Evolutionary conservation across 2,329 filamentous ascomycete genomes (phyloP), one percentile per base, ranked within the genome.

Genomic region (Tolypocladium inflatum): DNA sequence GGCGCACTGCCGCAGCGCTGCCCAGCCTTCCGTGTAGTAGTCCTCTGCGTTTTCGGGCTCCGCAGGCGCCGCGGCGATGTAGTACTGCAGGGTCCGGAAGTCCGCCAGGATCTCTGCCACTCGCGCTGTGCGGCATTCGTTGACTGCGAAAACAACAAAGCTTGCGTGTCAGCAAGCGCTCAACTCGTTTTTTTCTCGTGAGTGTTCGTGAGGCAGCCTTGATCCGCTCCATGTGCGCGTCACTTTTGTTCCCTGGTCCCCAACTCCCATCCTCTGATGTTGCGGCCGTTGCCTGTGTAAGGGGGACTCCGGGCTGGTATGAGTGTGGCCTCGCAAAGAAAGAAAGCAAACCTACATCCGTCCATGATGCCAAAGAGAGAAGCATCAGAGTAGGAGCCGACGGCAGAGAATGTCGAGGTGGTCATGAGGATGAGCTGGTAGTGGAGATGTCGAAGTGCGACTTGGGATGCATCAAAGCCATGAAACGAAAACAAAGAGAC

Each of bases 11-110:
- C 84, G 79, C 55, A 87, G 72, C 19, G 78, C 78, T 5, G 80
- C 77, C 82, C 83, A 87, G 26, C 84, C 84, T 62, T 85, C 82
- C 15, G 83, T 84, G 70, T 83, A 81, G 66, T 85, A 84, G 66
- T 87, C 84, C 56, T 81, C 78, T 58, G 74, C 71, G 69, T 83
- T 72, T 4, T 71, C 65, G 9, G 84, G 82, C n/a, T 83, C 76
- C 57, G 76, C 76, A 15, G 81, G 80, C 9, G 75, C 80, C 11
- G 78, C 77, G 39, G 83, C 80, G 66, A 87, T 87, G 68, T 80
- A 82, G 70, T 82, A 82, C 68, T 87, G 84, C 33, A 86, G 74
- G 50, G 74, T 80, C 61, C 78, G 80, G 69, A 87, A 87, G 68
- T 87, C 84, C 61, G 77, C 74, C 45, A 87, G 78, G 54, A 87